phyloP scores from a whole-genome alignment of 148 eudicot genomes.

The Camellia sinensis region DNA sequence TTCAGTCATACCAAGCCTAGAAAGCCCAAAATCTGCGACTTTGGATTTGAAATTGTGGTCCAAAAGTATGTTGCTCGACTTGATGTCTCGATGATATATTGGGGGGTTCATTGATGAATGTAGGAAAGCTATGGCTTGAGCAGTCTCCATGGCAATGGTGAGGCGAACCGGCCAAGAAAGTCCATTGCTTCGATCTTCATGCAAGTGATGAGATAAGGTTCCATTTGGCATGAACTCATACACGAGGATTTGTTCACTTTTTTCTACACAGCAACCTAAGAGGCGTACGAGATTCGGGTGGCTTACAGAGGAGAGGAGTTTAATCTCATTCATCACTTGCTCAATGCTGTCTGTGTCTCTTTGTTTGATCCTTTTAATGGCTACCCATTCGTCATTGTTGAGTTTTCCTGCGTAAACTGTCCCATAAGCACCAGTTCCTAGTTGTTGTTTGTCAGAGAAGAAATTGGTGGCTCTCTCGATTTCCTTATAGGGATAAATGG shows the following conservation, averaged over 20 bases:
- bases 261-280: constrained; percentile 57
- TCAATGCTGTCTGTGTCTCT: constrained; percentile 46
- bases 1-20: constrained; percentile 58
- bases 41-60: constrained; percentile 55
- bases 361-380: constrained; percentile 52
- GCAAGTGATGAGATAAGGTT: constrained; percentile 56
- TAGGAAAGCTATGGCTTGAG: constrained; percentile 66
- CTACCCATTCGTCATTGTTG: constrained; percentile 47
- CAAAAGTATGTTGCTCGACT: constrained; percentile 69
- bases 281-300: constrained; percentile 64
- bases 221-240: constrained; percentile 74
- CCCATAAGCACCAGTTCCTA: constrained; percentile 68
- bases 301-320: constrained; percentile 58
- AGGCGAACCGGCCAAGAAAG: constrained; percentile 56
- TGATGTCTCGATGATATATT: constrained; percentile 72
- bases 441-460: constrained; percentile 54
- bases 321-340: constrained; percentile 65
- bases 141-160: constrained; percentile 51
- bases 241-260: constrained; percentile 55
- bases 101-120: constrained; percentile 62
- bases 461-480: constrained; percentile 53
- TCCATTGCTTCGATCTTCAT: constrained; percentile 32
- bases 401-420: constrained; percentile 62
- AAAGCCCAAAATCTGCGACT: constrained; percentile 79
- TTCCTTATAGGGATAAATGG: constrained; percentile 55